Evolutionary conservation across 179 eudicot genomes (phyloP), one percentile per base, ranked within the genome.

Genomic region (Vitellaria paradoxa): DNA sequence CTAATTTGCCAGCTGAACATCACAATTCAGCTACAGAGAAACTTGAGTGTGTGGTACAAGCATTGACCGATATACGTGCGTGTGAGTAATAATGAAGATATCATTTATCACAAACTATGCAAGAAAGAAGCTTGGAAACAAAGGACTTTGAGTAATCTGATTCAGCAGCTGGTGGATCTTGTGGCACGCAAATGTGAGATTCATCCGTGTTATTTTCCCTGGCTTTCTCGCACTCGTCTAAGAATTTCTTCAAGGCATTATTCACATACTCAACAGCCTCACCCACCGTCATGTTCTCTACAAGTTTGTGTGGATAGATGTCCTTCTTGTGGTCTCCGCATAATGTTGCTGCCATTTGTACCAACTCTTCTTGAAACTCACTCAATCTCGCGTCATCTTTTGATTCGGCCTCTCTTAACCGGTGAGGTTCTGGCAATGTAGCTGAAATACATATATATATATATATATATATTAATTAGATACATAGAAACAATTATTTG

Each of bases 351-450:
- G 88, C 86, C 81, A 93, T 69, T 64, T 89, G 91, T 42, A 90
- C 94, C 80, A 93, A 5, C 70, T 87, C 97, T 67, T 53, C 79
- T 73, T 93, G 97, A 78, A 91, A 89, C 4, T 93, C 94, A 40
- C 87, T 82, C 56, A 93, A 26, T 7, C 83, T 80, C 4, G 78
- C 88, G n/a, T 83, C 76, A 46, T 90, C 97, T 9, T 79, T 64
- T 6, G 81, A 77, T 49, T 77, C 86, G 0, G 68, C 65, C 30
- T 87, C 85, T 73, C 98, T 79, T 72, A 76, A 53, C 68, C 72
- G 82, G 72, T 72, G 72, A 0, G 98, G 97, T 77, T 91, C 94
- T 0, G 90, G 80, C 70, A 93, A 61, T n/a, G 78, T 86, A 50
- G 77, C 98, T 93, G 82, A 81, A 72, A 55, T 46, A 7, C 15